Percentiles rank a stretch among this genome's conserved stretches.
phyloP scores from a whole-genome alignment of 148 eudicot species.

The Rhododendron williamsianum region DNA sequence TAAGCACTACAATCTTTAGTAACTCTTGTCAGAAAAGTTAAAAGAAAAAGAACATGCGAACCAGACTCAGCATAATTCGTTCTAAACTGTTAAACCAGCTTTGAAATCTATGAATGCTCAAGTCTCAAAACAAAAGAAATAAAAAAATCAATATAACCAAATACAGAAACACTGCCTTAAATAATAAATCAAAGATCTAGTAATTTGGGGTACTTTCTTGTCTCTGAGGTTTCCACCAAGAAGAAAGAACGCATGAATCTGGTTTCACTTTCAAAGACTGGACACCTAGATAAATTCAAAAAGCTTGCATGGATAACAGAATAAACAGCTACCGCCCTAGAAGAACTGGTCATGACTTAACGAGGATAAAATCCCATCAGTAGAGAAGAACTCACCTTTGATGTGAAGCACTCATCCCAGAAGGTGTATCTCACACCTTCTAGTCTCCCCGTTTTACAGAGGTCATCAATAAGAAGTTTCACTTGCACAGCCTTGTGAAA shows the following conservation, averaged over 20 bases:
- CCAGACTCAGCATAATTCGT: not conserved
- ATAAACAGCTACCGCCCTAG: not conserved
- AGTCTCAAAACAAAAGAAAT: not conserved
- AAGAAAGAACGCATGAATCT: not conserved
- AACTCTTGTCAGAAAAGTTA: not conserved
- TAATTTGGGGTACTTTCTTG: not conserved
- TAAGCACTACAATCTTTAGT: not conserved
- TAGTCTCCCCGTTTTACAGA: constrained; percentile 65
- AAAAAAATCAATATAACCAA: not conserved
- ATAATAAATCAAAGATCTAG: not conserved
- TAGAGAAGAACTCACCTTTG: constrained; percentile 52
- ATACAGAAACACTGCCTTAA: not conserved
- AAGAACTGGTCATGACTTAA: not conserved
- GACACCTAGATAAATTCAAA: not conserved
- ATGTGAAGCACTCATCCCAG: constrained; percentile 82
- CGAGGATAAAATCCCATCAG: not conserved
- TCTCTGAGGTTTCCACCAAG: not conserved
- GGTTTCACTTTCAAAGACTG: not conserved
- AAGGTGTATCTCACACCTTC: constrained; percentile 66
- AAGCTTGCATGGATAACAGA: not conserved
- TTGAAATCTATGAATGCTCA: not conserved
- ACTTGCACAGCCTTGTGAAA: constrained; percentile 59
- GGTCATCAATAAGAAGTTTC: constrained; percentile 64
- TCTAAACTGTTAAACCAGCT: not conserved
- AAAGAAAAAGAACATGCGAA: not conserved